A percentile compares a stretch with the other conserved stretches of the same genome.
Evolutionary conservation across 768 basidiomycete genomes (phyloP).

Genomic region (Sporobolomyces pararoseus): DNA sequence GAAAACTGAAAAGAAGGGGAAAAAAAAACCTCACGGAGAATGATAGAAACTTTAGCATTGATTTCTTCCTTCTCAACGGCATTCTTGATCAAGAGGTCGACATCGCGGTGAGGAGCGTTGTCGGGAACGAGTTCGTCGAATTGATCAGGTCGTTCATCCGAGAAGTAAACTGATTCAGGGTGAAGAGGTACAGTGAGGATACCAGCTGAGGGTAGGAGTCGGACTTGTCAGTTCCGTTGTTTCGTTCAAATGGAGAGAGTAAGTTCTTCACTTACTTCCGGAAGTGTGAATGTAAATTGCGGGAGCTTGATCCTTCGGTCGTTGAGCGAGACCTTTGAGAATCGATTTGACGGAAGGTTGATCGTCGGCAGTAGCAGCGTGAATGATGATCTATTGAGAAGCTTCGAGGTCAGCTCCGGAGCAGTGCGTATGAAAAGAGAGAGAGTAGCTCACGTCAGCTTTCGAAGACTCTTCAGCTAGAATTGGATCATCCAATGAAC

Average conservation of each 20-base stretch:
- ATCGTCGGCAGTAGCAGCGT: constrained; percentile 41
- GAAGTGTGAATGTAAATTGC: constrained; percentile 42
- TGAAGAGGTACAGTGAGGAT: constrained; percentile 18
- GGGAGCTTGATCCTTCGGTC: background rate
- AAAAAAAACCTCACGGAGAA: constrained; percentile 5
- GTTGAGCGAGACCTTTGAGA: constrained; percentile 32
- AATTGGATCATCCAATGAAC: constrained; percentile 21
- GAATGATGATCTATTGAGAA: constrained; percentile 33
- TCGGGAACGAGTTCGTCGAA: constrained; percentile 31
- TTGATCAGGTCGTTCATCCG: constrained; percentile 23
- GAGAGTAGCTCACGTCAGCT: constrained; percentile 27
- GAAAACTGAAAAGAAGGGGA: background rate
- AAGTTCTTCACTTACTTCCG: constrained; percentile 18
- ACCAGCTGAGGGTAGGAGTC: constrained; percentile 1
- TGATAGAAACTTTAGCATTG: constrained; percentile 34
- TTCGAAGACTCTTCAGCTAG: constrained; percentile 21
- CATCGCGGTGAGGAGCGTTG: constrained; percentile 31
- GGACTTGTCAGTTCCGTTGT: background rate
- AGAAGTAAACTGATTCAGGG: constrained; percentile 20
- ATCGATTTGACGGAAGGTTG: constrained; percentile 33
- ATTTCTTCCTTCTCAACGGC: constrained; percentile 28
- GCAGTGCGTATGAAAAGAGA: background rate
- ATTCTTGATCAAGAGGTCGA: constrained; percentile 34
- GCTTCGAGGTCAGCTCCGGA: background rate
- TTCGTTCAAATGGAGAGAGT: background rate